phyloP scores from a whole-genome alignment of 768 basidiomycete genomes.

The Epithele typhae region DNA sequence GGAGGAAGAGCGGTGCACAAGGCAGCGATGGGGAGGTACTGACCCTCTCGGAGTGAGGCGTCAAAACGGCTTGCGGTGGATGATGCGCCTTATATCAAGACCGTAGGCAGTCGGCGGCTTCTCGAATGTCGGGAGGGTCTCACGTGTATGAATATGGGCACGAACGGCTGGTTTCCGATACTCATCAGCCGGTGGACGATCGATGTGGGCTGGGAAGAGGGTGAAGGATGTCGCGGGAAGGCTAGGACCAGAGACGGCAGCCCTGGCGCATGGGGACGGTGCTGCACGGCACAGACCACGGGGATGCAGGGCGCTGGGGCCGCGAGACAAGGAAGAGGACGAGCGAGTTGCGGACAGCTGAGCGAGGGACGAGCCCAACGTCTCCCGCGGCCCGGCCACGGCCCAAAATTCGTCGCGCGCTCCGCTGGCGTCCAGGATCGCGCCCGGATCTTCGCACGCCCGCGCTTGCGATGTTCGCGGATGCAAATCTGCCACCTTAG shows the following conservation, averaged over 20 bases:
- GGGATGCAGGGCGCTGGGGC: too few species aligned
- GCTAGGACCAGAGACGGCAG: background rate
- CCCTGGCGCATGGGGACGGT: background rate
- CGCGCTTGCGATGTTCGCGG: slow-evolving; percentile 12
- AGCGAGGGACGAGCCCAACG: background rate
- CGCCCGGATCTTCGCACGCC: slow-evolving; percentile 19
- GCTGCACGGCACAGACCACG: too few species aligned
- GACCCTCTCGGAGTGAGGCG: slow-evolving; percentile 24
- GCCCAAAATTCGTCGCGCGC: too few species aligned
- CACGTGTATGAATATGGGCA: slow-evolving; percentile 16
- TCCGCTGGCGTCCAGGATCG: too few species aligned
- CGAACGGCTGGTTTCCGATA: slow-evolving; percentile 16
- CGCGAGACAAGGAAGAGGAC: background rate
- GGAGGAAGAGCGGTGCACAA: slow-evolving; percentile 25
- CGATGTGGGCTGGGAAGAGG: slow-evolving; percentile 14
- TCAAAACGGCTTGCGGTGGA: slow-evolving; percentile 13
- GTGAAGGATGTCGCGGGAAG: slow-evolving; percentile 8
- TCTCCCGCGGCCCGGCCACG: too few species aligned
- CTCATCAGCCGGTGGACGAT: slow-evolving; percentile 20
- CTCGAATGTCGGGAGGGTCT: slow-evolving; percentile 16
- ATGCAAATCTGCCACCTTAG: slow-evolving; percentile 15
- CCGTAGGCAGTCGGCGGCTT: slow-evolving; percentile 7
- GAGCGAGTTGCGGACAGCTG: background rate
- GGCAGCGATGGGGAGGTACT: slow-evolving; percentile 24
- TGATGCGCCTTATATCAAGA: slow-evolving; percentile 17